Base-by-base conservation (phyloP, 768 basidiomycete genomes). In the Mycena metata region DNA sequence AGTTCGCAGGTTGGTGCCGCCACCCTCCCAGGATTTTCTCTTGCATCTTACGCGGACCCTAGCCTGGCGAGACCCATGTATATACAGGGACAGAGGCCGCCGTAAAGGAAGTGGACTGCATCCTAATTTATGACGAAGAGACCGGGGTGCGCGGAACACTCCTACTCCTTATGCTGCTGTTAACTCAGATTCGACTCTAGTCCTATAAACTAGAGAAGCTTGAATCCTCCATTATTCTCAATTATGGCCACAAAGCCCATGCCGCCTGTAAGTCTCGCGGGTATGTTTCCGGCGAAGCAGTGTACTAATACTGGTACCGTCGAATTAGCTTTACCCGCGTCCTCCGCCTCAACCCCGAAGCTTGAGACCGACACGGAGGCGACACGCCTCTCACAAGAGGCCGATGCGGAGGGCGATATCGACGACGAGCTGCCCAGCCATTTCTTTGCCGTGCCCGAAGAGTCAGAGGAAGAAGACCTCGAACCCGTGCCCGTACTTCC, bases 61-160 rank as follows among this genome's bases (percentile, higher is more conserved):
- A 90, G 89, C 75, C 80, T 3, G 84, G 83, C 19, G 88, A 91
- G 65, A 83, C 76, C 15, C 84, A 89, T 72, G 72, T 86, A 42
- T 94, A 89, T 73, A 80, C 78, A 43, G 93, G 92, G 4, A 72
- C 74, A 10, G 91, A 92, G 73, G 81, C 81, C 17, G 78, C 85
- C 2, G 85, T 90, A 9, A 91, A 88, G 75, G 91, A 93, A 51
- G 84, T 84, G 72, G 91, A 94, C 57, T 95, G 93, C 70, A 87
- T 94, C 9, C 82, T 95, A 45, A 90, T 95, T 50, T 95, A 90
- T 73, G 93, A 95, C 75, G 91, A 92, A 74, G 90, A 88, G 60
- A 82, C 86, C 54, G 88, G 88, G 70, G 93, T 92, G 75, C 76
- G 88, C 80, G 36, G 60, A 47, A 51, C 45, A 41, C 23, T 16